Percentiles rank a stretch among this genome's conserved stretches.
These are phyloP conservation scores for Aspergillus ustus DNA, from an alignment of 2,329 filamentous ascomycete genomes.

Conservation along the genomic window DNA sequence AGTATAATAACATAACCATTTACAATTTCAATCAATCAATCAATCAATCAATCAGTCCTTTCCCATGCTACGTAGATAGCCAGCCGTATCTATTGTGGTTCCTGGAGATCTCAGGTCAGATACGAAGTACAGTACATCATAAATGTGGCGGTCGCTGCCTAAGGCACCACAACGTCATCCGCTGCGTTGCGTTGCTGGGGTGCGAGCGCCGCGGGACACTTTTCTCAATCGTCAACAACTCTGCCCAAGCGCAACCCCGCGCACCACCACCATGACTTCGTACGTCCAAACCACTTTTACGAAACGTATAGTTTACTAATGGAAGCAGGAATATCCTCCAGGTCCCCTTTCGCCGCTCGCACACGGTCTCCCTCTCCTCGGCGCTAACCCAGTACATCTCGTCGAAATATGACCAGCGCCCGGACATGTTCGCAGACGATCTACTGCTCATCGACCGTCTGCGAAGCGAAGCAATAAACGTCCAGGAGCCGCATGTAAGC, in stretches of 20 bases:
- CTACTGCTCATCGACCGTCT: conserved; percentile 83
- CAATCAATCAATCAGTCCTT: too few relatives aligned
- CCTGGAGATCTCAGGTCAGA: not conserved
- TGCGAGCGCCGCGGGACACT: conserved; percentile 31
- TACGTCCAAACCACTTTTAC: conserved; percentile 27
- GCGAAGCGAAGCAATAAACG: conserved; percentile 83
- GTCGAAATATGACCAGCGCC: conserved; percentile 97
- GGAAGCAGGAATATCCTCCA: conserved; percentile 60
- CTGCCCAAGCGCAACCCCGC: conserved; percentile 4
- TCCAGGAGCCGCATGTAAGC: conserved; percentile 83
- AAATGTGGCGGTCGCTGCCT: conserved; percentile 24
- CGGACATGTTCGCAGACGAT: conserved; percentile 93
- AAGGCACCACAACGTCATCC: conserved; percentile 37
- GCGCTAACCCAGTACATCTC: conserved; percentile 96
- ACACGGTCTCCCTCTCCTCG: conserved; percentile 74
- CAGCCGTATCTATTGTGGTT: too few relatives aligned
- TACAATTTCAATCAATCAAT: conserved; percentile 4
- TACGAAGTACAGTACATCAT: not conserved
- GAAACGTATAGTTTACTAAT: not conserved
- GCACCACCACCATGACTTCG: conserved; percentile 39
- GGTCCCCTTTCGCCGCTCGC: conserved; percentile 86
- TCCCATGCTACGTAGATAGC: too few relatives aligned
- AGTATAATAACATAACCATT: conserved; percentile 2
- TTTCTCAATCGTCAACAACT: conserved; percentile 35
- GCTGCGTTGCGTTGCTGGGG: conserved; percentile 35